These are phyloP conservation scores for Chrysochromulina parva DNA, from an alignment of 78 protist genomes.

Conservation along the genomic window DNA sequence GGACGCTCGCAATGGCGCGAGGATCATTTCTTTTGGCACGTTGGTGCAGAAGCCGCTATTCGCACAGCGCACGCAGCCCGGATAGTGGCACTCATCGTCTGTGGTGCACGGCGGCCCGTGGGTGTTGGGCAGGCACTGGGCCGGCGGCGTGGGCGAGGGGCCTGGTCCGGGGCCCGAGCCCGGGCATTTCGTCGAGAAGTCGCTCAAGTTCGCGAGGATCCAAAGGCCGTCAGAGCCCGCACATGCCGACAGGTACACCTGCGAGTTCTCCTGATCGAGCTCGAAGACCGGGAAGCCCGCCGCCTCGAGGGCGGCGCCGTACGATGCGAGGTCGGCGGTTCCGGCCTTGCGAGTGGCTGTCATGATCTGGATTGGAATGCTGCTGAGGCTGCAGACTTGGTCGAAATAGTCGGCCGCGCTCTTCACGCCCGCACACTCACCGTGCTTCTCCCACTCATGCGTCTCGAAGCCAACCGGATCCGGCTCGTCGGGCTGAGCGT, in stretches of 20 bases:
- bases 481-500: too few relatives aligned
- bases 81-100: neutral
- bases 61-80: neutral
- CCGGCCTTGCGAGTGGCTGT: neutral
- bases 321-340: neutral
- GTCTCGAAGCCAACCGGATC: neutral
- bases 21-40: neutral
- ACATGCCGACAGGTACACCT: too few relatives aligned
- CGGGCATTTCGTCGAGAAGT: too few relatives aligned
- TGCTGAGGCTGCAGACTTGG: neutral
- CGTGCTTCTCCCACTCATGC: conserved; percentile 5
- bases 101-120: neutral
- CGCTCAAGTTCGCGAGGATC: too few relatives aligned
- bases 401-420: neutral
- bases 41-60: neutral
- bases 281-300: too few relatives aligned
- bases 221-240: too few relatives aligned
- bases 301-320: too few relatives aligned
- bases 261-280: too few relatives aligned
- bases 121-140: neutral
- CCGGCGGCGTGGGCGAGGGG: neutral
- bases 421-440: neutral
- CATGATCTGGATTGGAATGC: neutral
- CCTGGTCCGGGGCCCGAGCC: too few relatives aligned
- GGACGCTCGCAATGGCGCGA: too few relatives aligned